A percentile compares a stretch with the other conserved stretches of the same genome.
phyloP scores from a whole-genome alignment of 768 basidiomycete species.

The Lactarius vividus region DNA sequence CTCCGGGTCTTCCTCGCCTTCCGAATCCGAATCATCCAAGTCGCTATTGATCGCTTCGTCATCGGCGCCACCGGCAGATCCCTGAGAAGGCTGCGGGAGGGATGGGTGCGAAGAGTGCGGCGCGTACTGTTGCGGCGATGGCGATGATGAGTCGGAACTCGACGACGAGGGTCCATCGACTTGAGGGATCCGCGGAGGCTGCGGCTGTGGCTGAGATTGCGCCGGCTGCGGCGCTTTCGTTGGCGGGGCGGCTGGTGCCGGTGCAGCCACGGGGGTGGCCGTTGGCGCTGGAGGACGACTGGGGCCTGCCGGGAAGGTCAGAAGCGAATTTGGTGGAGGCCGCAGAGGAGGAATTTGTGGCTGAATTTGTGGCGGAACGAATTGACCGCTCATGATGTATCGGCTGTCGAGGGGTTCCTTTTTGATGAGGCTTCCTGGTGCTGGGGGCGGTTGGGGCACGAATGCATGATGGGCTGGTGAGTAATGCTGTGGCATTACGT shows the following conservation, averaged over 20 bases:
- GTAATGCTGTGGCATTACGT: constrained; percentile 39
- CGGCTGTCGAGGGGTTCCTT: constrained; percentile 69
- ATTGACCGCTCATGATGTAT: constrained; percentile 56
- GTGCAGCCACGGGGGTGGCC: constrained; percentile 41
- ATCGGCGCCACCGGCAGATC: constrained; percentile 38
- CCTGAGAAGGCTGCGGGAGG: constrained; percentile 58
- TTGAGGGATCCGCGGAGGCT: constrained; percentile 65
- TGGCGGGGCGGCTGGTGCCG: constrained; percentile 47
- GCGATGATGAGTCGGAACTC: constrained; percentile 67
- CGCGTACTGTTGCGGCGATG: constrained; percentile 58
- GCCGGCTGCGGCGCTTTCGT: constrained; percentile 20
- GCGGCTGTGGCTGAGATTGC: constrained; percentile 23
- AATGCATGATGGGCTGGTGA: constrained; percentile 38
- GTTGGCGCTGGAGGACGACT: constrained; percentile 49
- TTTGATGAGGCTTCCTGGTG: constrained; percentile 56
- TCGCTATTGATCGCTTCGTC: constrained; percentile 97
- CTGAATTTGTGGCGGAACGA: constrained; percentile 61
- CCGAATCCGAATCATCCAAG: constrained; percentile 91
- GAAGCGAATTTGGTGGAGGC: constrained; percentile 19
- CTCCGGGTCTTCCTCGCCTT: constrained; percentile 79
- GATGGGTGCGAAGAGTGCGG: constrained; percentile 74
- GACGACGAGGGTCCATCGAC: constrained; percentile 74
- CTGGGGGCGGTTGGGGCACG: constrained; percentile 33
- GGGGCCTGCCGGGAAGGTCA: constrained; percentile 25
- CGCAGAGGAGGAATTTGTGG: constrained; percentile 51